Evolutionary conservation across 2,329 filamentous ascomycete genomes (phyloP), one percentile per base, ranked within the genome.

Genomic region (Fusarium tricinctum): DNA sequence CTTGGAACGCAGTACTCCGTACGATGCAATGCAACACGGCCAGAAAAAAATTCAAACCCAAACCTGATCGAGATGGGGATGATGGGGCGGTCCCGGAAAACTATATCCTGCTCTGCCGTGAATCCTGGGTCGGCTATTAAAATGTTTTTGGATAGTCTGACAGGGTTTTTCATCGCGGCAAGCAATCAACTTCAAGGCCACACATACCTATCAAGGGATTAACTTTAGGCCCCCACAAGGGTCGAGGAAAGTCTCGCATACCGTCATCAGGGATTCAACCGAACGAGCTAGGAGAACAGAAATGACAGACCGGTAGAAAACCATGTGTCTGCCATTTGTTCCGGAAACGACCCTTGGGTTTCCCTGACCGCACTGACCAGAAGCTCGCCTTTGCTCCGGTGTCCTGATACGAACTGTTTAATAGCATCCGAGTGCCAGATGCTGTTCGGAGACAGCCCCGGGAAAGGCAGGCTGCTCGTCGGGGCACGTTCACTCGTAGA

Each of bases 401-500:
- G 42, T 45, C 45, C 48, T 53, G 44, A 59, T 56, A 61, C 66
- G 32, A 58, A 51, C 59, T 46, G 50, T 28, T 39, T 17, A n/a
- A 39, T 28, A 28, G 38, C 61, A 55, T 33, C 22, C 49, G 33
- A 55, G 51, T 22, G 20, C 32, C 23, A 52, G 52, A 49, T 50
- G 44, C 13, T 58, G 44, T 26, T 69, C 66, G 66, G 66, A 63
- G 51, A 67, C 42, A 49, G 20, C 45, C 45, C 62, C 50, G 23
- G 52, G 61, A 69, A 67, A 50, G 66, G 62, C 57, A 70, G 59
- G 66, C 54, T 39, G 46, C 12, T 69, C 48, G 39, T 55, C 53
- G 35, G 43, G 32, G 40, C 59, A 39, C 15, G 44, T 38, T 42
- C 9, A 38, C 28, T 33, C 42, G 35, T 47, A 43, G 47, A 58